phyloP scores from a whole-genome alignment of 495 filamentous ascomycete genomes.

The Pyrenula aspistea region DNA sequence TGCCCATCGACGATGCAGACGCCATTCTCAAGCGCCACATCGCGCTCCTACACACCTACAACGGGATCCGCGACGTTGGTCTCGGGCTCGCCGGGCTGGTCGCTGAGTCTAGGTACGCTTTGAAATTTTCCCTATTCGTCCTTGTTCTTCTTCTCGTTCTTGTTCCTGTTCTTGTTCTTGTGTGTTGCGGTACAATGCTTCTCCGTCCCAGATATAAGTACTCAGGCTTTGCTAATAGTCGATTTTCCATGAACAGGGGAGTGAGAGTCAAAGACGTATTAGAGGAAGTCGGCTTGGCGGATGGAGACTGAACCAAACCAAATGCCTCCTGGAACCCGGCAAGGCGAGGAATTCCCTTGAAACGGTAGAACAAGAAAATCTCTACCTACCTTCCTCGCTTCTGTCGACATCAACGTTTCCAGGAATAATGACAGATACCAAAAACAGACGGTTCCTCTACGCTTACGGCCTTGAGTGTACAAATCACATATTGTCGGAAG shows the following conservation, averaged over 20 bases:
- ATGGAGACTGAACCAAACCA: not conserved
- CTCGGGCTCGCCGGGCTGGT: constrained; percentile 63
- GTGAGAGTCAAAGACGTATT: not conserved
- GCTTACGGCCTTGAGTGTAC: too few relatives aligned
- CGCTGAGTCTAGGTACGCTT: constrained; percentile 39
- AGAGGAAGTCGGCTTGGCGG: not conserved
- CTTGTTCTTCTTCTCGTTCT: too few relatives aligned
- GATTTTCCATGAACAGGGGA: not conserved
- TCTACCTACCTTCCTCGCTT: too few relatives aligned
- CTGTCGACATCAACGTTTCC: too few relatives aligned
- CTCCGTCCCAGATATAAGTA: not conserved
- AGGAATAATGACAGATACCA: too few relatives aligned
- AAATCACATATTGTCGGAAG: too few relatives aligned
- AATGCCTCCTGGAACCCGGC: too few relatives aligned
- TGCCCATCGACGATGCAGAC: not conserved
- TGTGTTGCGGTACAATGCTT: too few relatives aligned
- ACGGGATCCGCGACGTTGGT: constrained; percentile 65
- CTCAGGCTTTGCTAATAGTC: not conserved
- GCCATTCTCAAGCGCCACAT: constrained; percentile 40
- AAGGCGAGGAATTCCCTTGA: too few relatives aligned
- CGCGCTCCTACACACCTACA: constrained; percentile 58
- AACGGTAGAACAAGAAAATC: too few relatives aligned
- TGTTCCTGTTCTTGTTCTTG: too few relatives aligned
- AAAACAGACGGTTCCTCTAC: too few relatives aligned
- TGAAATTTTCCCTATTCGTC: not conserved